phyloP scores from a whole-genome alignment of 768 basidiomycete species.

The Pleurotus tuoliensis region DNA sequence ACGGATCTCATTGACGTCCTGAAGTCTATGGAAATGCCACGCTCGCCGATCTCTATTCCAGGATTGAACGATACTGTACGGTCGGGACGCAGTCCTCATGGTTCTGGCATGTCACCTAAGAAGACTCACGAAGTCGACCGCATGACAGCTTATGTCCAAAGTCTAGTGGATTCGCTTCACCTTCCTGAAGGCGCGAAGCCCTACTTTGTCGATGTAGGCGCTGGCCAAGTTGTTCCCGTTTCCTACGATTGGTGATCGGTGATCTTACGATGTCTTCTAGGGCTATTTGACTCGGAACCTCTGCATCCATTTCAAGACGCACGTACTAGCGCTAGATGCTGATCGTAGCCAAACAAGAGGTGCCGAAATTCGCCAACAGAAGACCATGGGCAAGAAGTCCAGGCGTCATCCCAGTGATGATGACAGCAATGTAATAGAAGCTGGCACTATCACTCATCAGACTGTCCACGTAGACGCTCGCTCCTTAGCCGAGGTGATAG shows the following conservation, averaged over 20 bases:
- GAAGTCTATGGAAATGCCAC: conserved; percentile 1
- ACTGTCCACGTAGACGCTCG: conserved; percentile 51
- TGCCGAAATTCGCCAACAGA: conserved; percentile 40
- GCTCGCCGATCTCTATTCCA: conserved; percentile 8
- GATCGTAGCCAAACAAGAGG: conserved; percentile 56
- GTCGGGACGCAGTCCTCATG: conserved; percentile 4
- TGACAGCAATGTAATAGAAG: neutral
- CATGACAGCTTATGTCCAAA: conserved; percentile 53
- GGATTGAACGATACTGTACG: conserved; percentile 12
- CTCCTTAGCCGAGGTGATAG: conserved; percentile 41
- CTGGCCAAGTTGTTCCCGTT: conserved; percentile 52
- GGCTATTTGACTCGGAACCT: conserved; percentile 61
- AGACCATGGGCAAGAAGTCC: neutral
- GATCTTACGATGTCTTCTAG: conserved; percentile 23
- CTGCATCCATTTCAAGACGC: conserved; percentile 26
- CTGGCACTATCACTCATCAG: conserved; percentile 46
- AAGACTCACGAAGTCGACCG: conserved; percentile 68
- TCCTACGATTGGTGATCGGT: neutral
- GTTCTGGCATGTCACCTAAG: conserved; percentile 67
- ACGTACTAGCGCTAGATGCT: conserved; percentile 67
- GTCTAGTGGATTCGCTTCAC: conserved; percentile 25
- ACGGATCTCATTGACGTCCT: neutral
- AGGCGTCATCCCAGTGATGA: neutral
- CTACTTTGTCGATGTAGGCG: conserved; percentile 66
- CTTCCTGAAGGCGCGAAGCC: conserved; percentile 14